Conservation (phyloP, 768 basidiomycete genomes). For the Tricholomella constricta region DNA sequence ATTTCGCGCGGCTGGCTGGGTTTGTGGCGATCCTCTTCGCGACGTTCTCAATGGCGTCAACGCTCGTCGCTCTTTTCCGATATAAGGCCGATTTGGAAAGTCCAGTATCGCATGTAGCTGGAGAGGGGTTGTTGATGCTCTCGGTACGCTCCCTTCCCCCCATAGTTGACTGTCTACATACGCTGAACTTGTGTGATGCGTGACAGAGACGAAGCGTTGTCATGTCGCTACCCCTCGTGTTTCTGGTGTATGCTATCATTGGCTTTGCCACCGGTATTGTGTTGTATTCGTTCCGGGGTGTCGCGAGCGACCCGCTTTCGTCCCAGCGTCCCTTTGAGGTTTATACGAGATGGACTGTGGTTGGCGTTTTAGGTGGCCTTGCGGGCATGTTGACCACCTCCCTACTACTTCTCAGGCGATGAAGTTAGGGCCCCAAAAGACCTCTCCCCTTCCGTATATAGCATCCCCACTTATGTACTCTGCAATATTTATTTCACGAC, state of each 20-base stretch:
- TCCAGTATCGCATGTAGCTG: constrained; percentile 49
- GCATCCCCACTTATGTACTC: neutral
- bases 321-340: constrained; percentile 52
- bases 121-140: constrained; percentile 55
- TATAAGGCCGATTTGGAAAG: constrained; percentile 68
- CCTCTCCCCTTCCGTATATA: too few relatives aligned
- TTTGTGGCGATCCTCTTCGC: constrained; percentile 72
- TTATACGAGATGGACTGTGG: constrained; percentile 62
- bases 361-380: constrained; percentile 65
- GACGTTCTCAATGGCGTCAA: constrained; percentile 66
- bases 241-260: constrained; percentile 69
- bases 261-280: constrained; percentile 68
- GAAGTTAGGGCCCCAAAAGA: neutral
- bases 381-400: constrained; percentile 62
- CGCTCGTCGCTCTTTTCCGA: constrained; percentile 68
- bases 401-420: constrained; percentile 36
- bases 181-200: neutral
- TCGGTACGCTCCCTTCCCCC: constrained; percentile 37
- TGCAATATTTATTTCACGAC: neutral
- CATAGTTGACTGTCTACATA: neutral
- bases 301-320: constrained; percentile 35
- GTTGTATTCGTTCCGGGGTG: constrained; percentile 64
- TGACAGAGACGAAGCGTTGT: constrained; percentile 60
- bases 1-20: constrained; percentile 60
- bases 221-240: constrained; percentile 73